Conservation (phyloP, 148 eudicot species). For the Selenicereus undatus region DNA sequence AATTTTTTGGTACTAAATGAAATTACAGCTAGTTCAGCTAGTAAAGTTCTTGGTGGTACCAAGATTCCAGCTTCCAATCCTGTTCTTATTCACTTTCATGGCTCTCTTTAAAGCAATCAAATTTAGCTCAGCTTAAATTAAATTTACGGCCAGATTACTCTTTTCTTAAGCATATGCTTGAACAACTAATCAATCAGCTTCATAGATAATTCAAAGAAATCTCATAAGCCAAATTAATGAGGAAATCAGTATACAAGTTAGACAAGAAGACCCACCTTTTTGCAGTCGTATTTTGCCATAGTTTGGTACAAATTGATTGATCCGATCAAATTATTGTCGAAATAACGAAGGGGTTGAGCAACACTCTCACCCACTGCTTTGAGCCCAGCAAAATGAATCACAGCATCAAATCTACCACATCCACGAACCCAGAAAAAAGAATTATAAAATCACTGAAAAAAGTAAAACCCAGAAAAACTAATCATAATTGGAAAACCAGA, state of each 20-base stretch:
- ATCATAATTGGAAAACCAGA: not conserved
- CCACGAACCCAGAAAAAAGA: not conserved
- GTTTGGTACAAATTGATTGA: conserved; percentile 70
- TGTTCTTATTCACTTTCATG: not conserved
- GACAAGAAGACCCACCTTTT: conserved; percentile 47
- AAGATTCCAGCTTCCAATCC: not conserved
- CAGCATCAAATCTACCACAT: conserved; percentile 68
- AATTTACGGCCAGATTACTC: not conserved
- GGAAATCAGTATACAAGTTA: not conserved
- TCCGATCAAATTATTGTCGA: conserved; percentile 79
- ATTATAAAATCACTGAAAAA: not conserved
- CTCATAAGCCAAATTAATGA: not conserved
- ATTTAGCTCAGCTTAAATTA: not conserved
- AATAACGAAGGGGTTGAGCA: conserved; percentile 63
- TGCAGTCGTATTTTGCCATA: conserved; percentile 83
- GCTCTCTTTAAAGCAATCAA: not conserved
- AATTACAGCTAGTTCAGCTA: not conserved
- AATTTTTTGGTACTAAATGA: not conserved
- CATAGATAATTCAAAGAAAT: not conserved
- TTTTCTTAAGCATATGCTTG: not conserved
- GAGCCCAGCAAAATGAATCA: conserved; percentile 87
- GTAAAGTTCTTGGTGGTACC: not conserved
- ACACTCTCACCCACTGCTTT: conserved; percentile 95
- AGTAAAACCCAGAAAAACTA: not conserved
- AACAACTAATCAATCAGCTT: not conserved